phyloP scores from a whole-genome alignment of 192 early-diverging fungal species.

The Coemansia sp. region DNA sequence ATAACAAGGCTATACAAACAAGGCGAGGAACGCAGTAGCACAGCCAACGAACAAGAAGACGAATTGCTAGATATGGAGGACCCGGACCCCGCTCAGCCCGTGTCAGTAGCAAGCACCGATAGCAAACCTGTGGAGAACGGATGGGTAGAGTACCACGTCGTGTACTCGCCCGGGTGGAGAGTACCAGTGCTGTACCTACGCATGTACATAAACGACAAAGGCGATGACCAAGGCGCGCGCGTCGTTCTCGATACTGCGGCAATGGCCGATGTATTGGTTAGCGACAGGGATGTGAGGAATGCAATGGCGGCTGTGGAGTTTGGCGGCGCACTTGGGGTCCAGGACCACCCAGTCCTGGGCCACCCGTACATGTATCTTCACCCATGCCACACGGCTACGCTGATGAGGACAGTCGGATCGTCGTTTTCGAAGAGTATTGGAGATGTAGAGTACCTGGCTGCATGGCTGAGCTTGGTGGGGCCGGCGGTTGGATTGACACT shows the following conservation, averaged over 20 bases:
- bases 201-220: neutral
- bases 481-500: slow-evolving; percentile 39
- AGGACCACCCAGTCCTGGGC: slow-evolving; percentile 43
- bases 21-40: neutral
- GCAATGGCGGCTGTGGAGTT: slow-evolving; percentile 43
- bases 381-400: slow-evolving; percentile 49
- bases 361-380: slow-evolving; percentile 44
- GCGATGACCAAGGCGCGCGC: neutral
- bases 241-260: slow-evolving; percentile 17
- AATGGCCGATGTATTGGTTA: slow-evolving; percentile 14
- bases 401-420: slow-evolving; percentile 25
- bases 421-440: slow-evolving; percentile 8
- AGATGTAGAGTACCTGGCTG: slow-evolving; percentile 25
- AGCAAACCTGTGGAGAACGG: neutral
- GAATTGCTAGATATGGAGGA: slow-evolving; percentile 4
- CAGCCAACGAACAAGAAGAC: neutral
- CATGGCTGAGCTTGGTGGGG: slow-evolving; percentile 41
- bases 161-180: slow-evolving; percentile 40
- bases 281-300: slow-evolving; percentile 19
- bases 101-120: neutral
- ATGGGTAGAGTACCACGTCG: slow-evolving; percentile 34
- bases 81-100: neutral
- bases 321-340: slow-evolving; percentile 51
- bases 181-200: slow-evolving; percentile 45
- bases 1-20: neutral